Conservation (phyloP, 2,329 filamentous ascomycete genomes). For the Colletotrichum viniferum region DNA sequence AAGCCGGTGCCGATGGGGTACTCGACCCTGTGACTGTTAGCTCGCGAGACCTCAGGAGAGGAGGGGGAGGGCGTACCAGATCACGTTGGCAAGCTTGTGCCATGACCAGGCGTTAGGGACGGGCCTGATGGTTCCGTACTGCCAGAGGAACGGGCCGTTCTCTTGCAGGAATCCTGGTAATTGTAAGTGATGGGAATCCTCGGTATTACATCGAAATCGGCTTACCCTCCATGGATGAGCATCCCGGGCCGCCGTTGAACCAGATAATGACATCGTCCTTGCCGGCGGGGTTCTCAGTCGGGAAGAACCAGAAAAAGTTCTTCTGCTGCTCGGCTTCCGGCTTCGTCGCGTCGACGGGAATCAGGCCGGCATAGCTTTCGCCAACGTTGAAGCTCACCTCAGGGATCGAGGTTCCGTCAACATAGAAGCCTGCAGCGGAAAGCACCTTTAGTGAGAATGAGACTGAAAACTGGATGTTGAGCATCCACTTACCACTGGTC, state of each 20-base stretch:
- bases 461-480: accelerated
- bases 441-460: not conserved
- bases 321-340: slow-evolving; percentile 52
- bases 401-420: slow-evolving; percentile 68
- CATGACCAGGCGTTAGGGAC: slow-evolving; percentile 88
- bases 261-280: slow-evolving; percentile 90
- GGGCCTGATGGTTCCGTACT: slow-evolving; percentile 70
- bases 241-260: slow-evolving; percentile 96
- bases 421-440: slow-evolving; percentile 55
- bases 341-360: slow-evolving; percentile 57
- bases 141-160: slow-evolving; percentile 78
- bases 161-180: slow-evolving; percentile 71
- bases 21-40: slow-evolving; percentile 63
- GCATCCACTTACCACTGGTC: not conserved
- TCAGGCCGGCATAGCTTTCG: slow-evolving; percentile 65
- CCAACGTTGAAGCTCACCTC: slow-evolving; percentile 73
- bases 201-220: not conserved
- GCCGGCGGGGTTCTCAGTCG: slow-evolving; percentile 94
- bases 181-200: not conserved
- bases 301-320: slow-evolving; percentile 94
- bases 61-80: slow-evolving; percentile 58
- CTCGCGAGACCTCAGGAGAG: not conserved
- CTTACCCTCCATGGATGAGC: slow-evolving; percentile 92
- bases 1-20: slow-evolving; percentile 96
- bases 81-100: slow-evolving; percentile 96